Percentiles rank a stretch among this genome's conserved stretches.
Conservation (phyloP, 2,329 filamentous ascomycete genomes). For the Penicillium glabrum region DNA sequence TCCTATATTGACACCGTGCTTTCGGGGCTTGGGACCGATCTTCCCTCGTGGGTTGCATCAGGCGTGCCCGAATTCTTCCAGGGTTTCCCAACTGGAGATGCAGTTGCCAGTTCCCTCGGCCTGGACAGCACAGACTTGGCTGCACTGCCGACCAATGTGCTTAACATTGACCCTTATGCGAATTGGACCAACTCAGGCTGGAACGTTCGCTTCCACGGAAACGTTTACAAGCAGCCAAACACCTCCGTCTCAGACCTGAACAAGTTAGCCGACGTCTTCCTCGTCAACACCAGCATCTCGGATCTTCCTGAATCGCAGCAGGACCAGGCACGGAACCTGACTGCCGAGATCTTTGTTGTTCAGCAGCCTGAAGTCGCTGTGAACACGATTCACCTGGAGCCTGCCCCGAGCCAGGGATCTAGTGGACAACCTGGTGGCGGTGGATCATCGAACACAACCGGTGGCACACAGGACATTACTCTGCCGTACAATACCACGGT, state of each 20-base stretch:
- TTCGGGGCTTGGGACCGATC: conserved; percentile 12
- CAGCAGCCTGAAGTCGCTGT: conserved; percentile 58
- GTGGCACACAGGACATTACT: conserved; percentile 62
- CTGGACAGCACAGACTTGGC: conserved; percentile 12
- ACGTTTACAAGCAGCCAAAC: conserved; percentile 77
- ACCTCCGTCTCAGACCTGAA: conserved; percentile 65
- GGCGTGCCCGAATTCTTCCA: conserved; percentile 24
- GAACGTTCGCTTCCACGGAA: conserved; percentile 75
- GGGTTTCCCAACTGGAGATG: conserved; percentile 20
- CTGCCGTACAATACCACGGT: conserved; percentile 66
- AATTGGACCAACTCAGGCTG: conserved; percentile 78
- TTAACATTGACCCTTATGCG: conserved; percentile 50
- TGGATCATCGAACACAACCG: conserved; percentile 37
- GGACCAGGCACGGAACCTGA: conserved; percentile 71
- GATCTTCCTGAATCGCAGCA: conserved; percentile 60
- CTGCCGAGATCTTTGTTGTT: conserved; percentile 71
- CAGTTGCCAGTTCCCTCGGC: conserved; percentile 22
- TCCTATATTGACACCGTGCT: conserved; percentile 4
- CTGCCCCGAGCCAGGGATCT: conserved; percentile 58
- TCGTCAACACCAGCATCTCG: conserved; percentile 63
- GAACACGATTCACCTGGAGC: conserved; percentile 46
- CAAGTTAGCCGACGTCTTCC: conserved; percentile 67
- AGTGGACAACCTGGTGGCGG: conserved; percentile 32
- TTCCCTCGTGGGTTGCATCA: conserved; percentile 22
- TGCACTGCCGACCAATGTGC: conserved; percentile 21